These are phyloP conservation scores for Brachypodium distachyon DNA, from an alignment of 202 grass and related monocot genomes.

Conservation along the genomic window DNA sequence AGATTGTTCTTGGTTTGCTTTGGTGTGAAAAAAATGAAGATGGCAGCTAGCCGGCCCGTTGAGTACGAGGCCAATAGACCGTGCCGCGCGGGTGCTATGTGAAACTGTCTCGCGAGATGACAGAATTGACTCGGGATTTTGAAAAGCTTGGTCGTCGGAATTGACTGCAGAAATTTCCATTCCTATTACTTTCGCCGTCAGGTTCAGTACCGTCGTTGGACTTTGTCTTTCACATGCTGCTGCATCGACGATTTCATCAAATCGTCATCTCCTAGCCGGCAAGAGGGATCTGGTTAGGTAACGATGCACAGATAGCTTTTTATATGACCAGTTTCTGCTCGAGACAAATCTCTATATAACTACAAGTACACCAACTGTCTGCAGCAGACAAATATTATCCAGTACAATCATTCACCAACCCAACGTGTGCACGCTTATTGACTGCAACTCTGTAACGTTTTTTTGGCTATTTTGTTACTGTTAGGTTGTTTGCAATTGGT, in stretches of 20 bases:
- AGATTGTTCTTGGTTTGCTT: not conserved
- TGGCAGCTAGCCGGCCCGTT: too few relatives aligned
- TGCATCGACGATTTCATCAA: not conserved
- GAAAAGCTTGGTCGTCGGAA: not conserved
- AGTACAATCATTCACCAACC: conserved; percentile 11
- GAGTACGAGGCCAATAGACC: not conserved
- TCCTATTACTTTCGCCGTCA: not conserved
- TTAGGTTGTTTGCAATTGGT: not conserved
- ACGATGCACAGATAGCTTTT: not conserved
- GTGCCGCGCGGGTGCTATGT: not conserved
- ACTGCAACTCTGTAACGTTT: not conserved
- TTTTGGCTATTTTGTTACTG: not conserved
- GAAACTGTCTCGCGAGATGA: not conserved
- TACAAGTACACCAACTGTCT: not conserved
- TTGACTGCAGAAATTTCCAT: not conserved
- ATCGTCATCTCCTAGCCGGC: not conserved
- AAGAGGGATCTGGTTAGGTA: not conserved
- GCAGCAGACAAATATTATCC: not conserved
- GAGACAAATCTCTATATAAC: not conserved
- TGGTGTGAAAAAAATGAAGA: not conserved
- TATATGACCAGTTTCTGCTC: not conserved
- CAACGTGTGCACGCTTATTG: not conserved
- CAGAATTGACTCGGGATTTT: not conserved
- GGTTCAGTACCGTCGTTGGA: not conserved
- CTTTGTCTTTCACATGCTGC: not conserved